Evolutionary conservation across 2,329 filamentous ascomycete species (phyloP).

Genomic region (Calonectria ilicicola): DNA sequence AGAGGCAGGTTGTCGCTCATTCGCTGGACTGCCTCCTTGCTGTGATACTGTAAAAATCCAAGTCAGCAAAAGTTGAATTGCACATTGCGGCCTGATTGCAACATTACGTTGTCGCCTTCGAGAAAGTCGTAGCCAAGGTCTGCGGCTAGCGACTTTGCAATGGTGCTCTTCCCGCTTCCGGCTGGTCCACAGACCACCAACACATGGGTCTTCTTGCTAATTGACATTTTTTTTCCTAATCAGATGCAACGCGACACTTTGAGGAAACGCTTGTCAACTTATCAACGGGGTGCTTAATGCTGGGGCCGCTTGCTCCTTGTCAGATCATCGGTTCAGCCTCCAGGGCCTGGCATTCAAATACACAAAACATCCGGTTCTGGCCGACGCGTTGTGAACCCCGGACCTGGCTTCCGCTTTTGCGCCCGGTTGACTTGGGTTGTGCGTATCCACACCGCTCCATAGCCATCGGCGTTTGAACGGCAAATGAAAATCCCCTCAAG

Average conservation of each 20-base stretch:
- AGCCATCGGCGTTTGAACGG: slow-evolving; percentile 13
- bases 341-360: slow-evolving; percentile 4
- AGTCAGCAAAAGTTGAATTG: neutral
- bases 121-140: slow-evolving; percentile 2
- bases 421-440: neutral
- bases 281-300: neutral
- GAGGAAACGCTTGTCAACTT: neutral
- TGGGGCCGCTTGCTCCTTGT: neutral
- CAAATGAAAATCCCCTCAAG: neutral
- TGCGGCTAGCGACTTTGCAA: neutral
- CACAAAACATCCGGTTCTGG: neutral
- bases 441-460: neutral
- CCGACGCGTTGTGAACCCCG: neutral
- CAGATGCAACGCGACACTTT: neutral
- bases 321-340: neutral
- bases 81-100: too few species aligned
- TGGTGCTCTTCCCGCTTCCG: neutral
- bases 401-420: neutral
- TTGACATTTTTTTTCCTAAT: neutral
- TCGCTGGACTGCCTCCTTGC: neutral
- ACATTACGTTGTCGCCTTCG: neutral
- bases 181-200: slow-evolving; percentile 2
- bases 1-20: slow-evolving; percentile 2
- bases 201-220: neutral
- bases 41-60: neutral